Evolutionary conservation across 2,329 filamentous ascomycete genomes (phyloP), one percentile per base, ranked within the genome.

Genomic region (Trichoderma asperellum): DNA sequence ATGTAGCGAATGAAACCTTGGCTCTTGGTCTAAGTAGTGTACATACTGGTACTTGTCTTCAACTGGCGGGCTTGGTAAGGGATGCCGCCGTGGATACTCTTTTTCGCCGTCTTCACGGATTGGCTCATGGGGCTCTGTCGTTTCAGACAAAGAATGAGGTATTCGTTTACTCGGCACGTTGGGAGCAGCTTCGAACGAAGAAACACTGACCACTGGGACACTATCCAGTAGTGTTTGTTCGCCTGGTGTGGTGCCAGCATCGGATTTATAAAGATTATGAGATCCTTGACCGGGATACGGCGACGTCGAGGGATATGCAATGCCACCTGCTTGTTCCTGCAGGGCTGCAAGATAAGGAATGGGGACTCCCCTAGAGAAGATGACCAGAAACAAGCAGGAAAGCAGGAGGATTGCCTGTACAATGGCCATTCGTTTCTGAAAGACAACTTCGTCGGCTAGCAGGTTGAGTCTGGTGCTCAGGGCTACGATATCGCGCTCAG

Each of bases 351-450:
- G 70, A 52, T 79, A 79, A 1, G 79, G 76, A 2, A 80, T 73
- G 21, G 81, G 79, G 5, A 84, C 80, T 18, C 86, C 84, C 29
- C 87, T 82, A 14, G 87, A 89, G 77, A 98, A 97, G 47, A 98
- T 90, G 27, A 97, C 92, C 1, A 99, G 85, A 0, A 92, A 90
- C 11, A 99, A 87, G 74, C 94, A 97, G 57, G 95, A 89, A 0
- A 98, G 87, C 6, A 98, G 87, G 10, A 99, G 86, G 5, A 96
- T 88, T 57, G 92, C 94, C 79, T 98, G 96, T 40, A 97, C 88
- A 69, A 98, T 96, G 5, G 92, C 92, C 89, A 98, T 96, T 71
- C 95, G 88, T 81, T 97, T 97, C 80, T 91, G 89, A 73, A 91
- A 91, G 43, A 91, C 87, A 29, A 98, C 88, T 79, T 99, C 96